Base-by-base conservation (phyloP, 169 alveolate genomes). In the Plasmodium blacklocki region DNA sequence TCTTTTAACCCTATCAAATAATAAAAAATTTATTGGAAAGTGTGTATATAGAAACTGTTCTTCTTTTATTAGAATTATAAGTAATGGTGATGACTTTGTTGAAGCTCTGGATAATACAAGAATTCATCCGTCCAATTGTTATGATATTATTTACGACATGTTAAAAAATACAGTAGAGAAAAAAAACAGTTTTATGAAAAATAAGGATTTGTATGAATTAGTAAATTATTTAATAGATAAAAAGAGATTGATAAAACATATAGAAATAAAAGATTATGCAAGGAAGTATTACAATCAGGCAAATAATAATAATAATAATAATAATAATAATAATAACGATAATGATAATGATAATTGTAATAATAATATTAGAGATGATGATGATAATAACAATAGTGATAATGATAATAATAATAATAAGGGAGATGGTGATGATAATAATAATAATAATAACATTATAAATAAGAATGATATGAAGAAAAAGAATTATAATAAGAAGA, bases 81-180 rank as follows among this genome's bases (percentile, higher is more conserved):
- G 78, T 2, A 52, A 52, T 23, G 76, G 71, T 7, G 76, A 66
- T 52, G 89, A 78, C 21, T 78, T 64, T 29, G 78, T 78, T 11
- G 89, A 78, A n/a, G 89, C 89, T 5, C 63, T 95, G 52, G 97
- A 95, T 67, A 72, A 92, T 47, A 93, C 97, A 2, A 88, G 96
- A 52, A 73, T 95, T 11, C 97, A 95, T 67, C 97, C 97, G 29
- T 19, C 80, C 8, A 95, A 95, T 80, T 88, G 94, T 39, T 78
- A 89, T 26, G 62, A 70, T 60, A 80, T 91, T 18, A 94, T 94
- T 1, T 91, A 92, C 59, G 93, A 94, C 63, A 59, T 95, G 12
- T 93, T 96, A 52, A 88, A 88, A 12, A 95, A 93, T 45, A 89
- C 95, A 0, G 72, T 95, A 9, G 97, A 94, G 52, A 93, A 88